Evolutionary conservation across 305 asterid genomes (phyloP), one percentile per base, ranked within the genome.

Genomic region (Euphrasia arctica): DNA sequence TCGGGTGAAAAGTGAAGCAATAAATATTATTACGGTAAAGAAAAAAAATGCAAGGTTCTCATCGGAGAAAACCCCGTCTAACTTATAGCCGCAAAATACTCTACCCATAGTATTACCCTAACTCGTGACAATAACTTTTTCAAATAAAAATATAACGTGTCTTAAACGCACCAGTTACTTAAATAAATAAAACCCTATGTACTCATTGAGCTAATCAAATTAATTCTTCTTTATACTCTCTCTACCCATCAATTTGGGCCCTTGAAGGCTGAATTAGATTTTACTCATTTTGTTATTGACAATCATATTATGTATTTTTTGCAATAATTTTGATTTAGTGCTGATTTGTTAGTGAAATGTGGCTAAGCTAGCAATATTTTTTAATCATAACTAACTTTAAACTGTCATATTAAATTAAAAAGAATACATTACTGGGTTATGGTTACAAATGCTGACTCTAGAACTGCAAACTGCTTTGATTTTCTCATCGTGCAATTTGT

Each of bases 401-500:
- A 54, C 58, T 54, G 58, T 29, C 58, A 54, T 54, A 54, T 50
- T 50, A 50, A 14, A 15, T 13, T 5, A 49, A 50, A 50, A 4
- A 5, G 58, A 25, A 25, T 41, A 56, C 41, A 10, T 56, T 25
- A 29, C 18, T 52, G 60, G n/a, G 14, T n/a, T 45, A 27, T 2
- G 1, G 41, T 43, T 7, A 49, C 42, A 41, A 34, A 52, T 67
- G 54, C 9, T 25, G 50, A 50, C 48, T 71, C 63, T 31, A 27
- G 27, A 4, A 4, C 57, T 57, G 66, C 71, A 15, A 59, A 64
- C 13, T 60, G 62, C 63, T 66, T 68, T 58, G 31, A 6, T 27
- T 42, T 59, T 63, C 55, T 55, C 71, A 65, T 42, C 10, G 42
- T 47, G 62, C 43, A 50, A 58, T 25, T 55, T 59, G 67, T 51